Percentiles rank a stretch among this genome's conserved stretches.
Evolutionary conservation across 257 asterid species (phyloP).

Genomic region (Apocynum venetum): DNA sequence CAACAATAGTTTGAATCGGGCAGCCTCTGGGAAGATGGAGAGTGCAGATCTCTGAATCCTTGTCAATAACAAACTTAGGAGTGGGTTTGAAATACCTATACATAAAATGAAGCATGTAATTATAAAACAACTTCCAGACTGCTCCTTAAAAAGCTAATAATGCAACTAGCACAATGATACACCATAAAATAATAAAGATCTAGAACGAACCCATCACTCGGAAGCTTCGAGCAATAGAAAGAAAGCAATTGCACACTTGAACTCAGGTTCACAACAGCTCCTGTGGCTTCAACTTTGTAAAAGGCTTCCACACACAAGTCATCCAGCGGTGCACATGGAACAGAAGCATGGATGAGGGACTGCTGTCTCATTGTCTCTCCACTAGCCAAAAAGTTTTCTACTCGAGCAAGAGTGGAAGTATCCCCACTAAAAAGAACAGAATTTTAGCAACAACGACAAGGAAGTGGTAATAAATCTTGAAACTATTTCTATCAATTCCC

Average conservation of each 20-base stretch:
- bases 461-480: neutral
- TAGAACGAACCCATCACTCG: conserved; percentile 66
- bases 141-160: no score
- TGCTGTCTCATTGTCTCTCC: conserved; percentile 69
- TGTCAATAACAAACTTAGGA: conserved; percentile 48
- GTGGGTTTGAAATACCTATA: conserved; percentile 69
- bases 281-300: conserved; percentile 56
- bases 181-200: neutral
- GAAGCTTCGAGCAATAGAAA: conserved; percentile 76
- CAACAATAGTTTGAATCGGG: conserved; percentile 43
- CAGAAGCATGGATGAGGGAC: conserved; percentile 49
- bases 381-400: conserved; percentile 48
- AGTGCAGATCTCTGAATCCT: conserved; percentile 43
- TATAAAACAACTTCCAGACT: no score
- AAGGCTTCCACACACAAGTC: conserved; percentile 35
- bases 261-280: conserved; percentile 59
- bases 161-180: no score
- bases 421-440: conserved; percentile 42
- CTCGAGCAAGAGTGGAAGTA: conserved; percentile 33
- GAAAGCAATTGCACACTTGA: conserved; percentile 61
- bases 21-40: conserved; percentile 65
- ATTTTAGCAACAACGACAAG: neutral
- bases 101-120: neutral
- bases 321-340: conserved; percentile 57
- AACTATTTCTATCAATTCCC: no score